Percentiles rank a stretch among this genome's conserved stretches.
These are phyloP conservation scores for Chytriomyces sp. DNA, from an alignment of 192 early-diverging fungal species.

Conservation along the genomic window DNA sequence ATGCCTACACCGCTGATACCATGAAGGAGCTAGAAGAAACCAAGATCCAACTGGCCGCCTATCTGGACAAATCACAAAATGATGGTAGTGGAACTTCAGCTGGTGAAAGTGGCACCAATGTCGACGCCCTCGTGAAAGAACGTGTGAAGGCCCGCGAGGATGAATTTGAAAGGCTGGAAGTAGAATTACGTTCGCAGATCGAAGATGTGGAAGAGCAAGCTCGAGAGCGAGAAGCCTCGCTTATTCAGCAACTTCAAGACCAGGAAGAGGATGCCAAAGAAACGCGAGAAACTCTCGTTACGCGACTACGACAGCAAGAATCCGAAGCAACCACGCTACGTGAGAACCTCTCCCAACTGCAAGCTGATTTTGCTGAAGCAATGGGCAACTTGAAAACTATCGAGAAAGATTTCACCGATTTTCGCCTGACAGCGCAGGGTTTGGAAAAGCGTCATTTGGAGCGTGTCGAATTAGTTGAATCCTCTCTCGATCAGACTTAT, in stretches of 20 bases:
- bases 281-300: constrained; percentile 29
- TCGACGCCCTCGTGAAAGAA: neutral
- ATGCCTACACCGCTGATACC: neutral
- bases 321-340: constrained; percentile 18
- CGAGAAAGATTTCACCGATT: constrained; percentile 6
- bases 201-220: constrained; percentile 21
- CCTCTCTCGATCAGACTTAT: constrained; percentile 4
- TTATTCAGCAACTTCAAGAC: constrained; percentile 31
- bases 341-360: neutral
- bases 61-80: neutral
- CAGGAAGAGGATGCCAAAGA: constrained; percentile 31
- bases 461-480: constrained; percentile 10
- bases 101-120: neutral
- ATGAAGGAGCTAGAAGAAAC: neutral
- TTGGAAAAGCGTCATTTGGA: constrained; percentile 19
- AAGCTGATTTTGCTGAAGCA: neutral
- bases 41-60: neutral
- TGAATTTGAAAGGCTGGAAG: constrained; percentile 4
- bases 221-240: neutral
- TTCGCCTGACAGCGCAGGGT: neutral
- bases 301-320: constrained; percentile 22
- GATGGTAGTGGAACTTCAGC: no score
- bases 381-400: neutral
- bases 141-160: neutral
- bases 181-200: constrained; percentile 7